These are phyloP conservation scores for Debaryomyces tyrocola DNA, from an alignment of 805 yeast species.

Conservation along the genomic window DNA sequence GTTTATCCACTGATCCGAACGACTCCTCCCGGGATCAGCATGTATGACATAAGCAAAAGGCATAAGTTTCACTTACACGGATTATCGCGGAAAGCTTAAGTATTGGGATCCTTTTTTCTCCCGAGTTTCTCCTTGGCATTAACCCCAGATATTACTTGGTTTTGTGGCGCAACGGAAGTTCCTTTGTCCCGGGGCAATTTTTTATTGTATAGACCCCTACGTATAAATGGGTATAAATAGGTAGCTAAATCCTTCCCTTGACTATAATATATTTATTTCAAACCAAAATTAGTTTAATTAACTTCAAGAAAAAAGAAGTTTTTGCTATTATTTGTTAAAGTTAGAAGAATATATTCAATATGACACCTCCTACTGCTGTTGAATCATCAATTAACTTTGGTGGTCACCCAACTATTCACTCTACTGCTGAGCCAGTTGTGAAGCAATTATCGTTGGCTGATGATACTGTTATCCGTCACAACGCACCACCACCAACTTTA, in stretches of 20 bases:
- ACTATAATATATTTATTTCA: neutral
- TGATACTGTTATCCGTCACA: constrained; percentile 76
- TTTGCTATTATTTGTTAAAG: neutral
- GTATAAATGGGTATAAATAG: neutral
- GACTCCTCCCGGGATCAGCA: no score
- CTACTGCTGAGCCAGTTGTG: constrained; percentile 42
- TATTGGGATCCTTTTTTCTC: neutral
- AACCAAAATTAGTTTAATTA: neutral
- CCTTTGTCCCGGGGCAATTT: constrained; percentile 1
- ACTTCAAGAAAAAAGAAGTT: neutral
- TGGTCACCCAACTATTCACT: constrained; percentile 39
- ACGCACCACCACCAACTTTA: constrained; percentile 87
- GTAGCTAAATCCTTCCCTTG: neutral
- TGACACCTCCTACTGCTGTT: constrained; percentile 47
- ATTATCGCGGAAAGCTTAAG: neutral
- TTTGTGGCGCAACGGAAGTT: neutral
- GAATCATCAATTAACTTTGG: constrained; percentile 44
- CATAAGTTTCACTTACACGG: neutral
- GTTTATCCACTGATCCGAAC: no score
- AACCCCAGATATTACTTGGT: neutral
- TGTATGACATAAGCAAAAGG: no score
- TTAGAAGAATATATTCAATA: constrained; percentile 12
- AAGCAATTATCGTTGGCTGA: constrained; percentile 48
- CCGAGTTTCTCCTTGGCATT: neutral
- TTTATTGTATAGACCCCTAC: neutral